A percentile compares a stretch with the other conserved stretches of the same genome.
Conservation (phyloP, 768 basidiomycete species). For the Dacryopinax spathularia region DNA sequence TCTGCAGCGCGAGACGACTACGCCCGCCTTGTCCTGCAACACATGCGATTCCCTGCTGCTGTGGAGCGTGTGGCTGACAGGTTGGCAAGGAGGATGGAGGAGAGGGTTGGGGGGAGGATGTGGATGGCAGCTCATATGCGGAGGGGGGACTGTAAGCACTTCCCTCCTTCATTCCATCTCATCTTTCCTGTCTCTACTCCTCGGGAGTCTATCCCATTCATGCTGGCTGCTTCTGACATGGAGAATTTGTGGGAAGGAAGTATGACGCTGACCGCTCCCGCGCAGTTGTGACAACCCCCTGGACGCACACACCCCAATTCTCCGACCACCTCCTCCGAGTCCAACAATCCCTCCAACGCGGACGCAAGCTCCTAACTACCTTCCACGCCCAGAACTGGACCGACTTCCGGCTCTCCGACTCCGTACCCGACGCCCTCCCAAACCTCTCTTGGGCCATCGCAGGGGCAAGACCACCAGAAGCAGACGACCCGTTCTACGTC, state of each 20-base stretch:
- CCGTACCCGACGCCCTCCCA: slow-evolving; percentile 9
- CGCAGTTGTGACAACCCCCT: neutral
- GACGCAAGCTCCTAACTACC: slow-evolving; percentile 18
- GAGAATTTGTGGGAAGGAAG: slow-evolving; percentile 27
- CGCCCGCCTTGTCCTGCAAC: slow-evolving; percentile 6
- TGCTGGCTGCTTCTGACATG: neutral
- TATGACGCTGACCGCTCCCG: slow-evolving; percentile 20
- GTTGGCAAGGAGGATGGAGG: slow-evolving; percentile 2
- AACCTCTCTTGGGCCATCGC: slow-evolving; percentile 8
- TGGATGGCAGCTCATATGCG: slow-evolving; percentile 36
- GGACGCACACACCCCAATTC: neutral
- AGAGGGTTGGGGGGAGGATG: slow-evolving; percentile 19
- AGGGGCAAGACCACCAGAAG: slow-evolving; percentile 6
- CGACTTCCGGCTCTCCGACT: neutral
- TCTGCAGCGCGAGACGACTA: neutral
- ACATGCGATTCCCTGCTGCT: slow-evolving; percentile 1
- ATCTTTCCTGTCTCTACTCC: too few species aligned
- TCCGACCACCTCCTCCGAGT: slow-evolving; percentile 26
- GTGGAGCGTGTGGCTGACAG: slow-evolving; percentile 5
- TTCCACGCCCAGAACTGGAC: slow-evolving; percentile 25
- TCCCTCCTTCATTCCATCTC: neutral
- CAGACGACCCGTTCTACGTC: slow-evolving; percentile 17
- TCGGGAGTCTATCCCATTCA: too few species aligned
- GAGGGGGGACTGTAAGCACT: slow-evolving; percentile 29
- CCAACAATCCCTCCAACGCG: slow-evolving; percentile 17